phyloP scores from a whole-genome alignment of 106 monocot species.

The Dendrobium nobile region DNA sequence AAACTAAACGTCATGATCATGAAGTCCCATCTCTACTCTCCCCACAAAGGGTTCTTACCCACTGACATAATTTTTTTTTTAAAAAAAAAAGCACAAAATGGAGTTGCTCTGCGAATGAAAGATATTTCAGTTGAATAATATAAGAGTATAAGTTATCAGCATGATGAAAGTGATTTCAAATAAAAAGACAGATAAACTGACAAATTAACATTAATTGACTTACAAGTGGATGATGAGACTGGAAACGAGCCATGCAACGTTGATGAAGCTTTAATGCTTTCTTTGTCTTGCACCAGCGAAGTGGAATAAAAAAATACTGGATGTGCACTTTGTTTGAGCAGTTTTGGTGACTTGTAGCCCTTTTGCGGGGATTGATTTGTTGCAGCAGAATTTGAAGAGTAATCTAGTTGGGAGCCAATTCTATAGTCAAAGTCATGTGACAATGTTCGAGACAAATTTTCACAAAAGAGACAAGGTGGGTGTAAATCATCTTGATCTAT shows the following conservation, averaged over 20 bases:
- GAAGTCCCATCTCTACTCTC: too few species aligned
- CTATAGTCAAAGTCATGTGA: conserved; percentile 9
- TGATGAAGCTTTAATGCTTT: conserved; percentile 17
- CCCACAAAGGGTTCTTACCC: too few species aligned
- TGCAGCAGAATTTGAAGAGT: conserved; percentile 18
- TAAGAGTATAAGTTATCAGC: not conserved
- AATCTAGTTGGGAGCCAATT: not conserved
- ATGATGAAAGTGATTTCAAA: not conserved
- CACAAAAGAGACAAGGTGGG: conserved; percentile 26
- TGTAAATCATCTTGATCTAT: not conserved
- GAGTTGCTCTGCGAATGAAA: too few species aligned
- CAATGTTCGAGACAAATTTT: conserved; percentile 18
- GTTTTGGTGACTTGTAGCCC: conserved; percentile 1
- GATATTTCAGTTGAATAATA: too few species aligned
- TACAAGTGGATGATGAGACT: not conserved
- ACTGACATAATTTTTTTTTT: too few species aligned
- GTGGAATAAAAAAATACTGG: conserved; percentile 4
- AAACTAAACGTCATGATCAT: too few species aligned
- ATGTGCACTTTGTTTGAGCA: conserved; percentile 10
- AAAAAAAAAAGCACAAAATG: too few species aligned
- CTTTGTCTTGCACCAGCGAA: conserved; percentile 2
- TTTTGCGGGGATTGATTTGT: conserved; percentile 9
- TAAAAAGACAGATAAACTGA: not conserved
- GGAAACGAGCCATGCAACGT: not conserved
- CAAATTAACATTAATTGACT: conserved; percentile 3